phyloP scores from a whole-genome alignment of 176 grass and related monocot species.

The Sorghum bicolor region Sorghum_bicolor_NCBIv3 NC_012871.2:59657001-59657500 shows the following conservation, averaged over 20 bases:
- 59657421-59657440: neutral
- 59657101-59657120: neutral
- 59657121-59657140: neutral
- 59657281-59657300: neutral
- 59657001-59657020: neutral
- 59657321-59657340: too few species aligned
- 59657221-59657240: neutral
- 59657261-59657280: neutral
- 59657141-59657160: neutral
- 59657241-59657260: neutral
- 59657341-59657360: neutral
- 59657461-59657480: neutral
- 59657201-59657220: neutral
- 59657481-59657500: neutral
- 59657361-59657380: constrained; percentile 8
- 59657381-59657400: neutral
- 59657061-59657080: neutral
- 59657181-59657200: neutral
- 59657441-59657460: neutral
- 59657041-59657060: too few species aligned
- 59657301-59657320: neutral
- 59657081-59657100: neutral
- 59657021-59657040: neutral
- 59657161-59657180: neutral
- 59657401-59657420: neutral